These are phyloP conservation scores for Serendipita indica DNA, from an alignment of 768 basidiomycete genomes.

Conservation along the genomic window DNA sequence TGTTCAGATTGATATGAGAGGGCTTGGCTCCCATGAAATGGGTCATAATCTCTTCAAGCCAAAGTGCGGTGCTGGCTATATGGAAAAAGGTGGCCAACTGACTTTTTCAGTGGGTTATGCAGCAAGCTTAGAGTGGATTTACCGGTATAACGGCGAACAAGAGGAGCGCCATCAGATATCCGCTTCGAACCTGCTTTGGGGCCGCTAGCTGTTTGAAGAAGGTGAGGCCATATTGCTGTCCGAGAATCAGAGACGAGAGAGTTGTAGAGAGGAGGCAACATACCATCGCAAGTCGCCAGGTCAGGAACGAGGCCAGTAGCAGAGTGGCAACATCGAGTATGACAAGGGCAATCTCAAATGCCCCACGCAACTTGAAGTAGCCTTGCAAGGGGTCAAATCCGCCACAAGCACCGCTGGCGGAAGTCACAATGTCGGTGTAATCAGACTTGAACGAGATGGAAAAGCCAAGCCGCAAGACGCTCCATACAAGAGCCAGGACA, in stretches of 20 bases:
- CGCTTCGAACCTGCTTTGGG: neutral
- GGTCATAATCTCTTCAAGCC: slow-evolving; percentile 4
- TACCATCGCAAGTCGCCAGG: neutral
- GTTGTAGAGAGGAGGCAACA: neutral
- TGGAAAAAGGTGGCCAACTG: slow-evolving; percentile 1
- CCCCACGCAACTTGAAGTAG: neutral
- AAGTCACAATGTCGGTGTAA: neutral
- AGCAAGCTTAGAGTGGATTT: neutral
- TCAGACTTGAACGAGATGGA: neutral
- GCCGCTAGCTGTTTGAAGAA: neutral
- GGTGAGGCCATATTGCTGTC: neutral
- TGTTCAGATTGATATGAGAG: neutral
- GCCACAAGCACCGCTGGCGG: neutral
- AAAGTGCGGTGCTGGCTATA: neutral
- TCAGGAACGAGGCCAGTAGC: neutral
- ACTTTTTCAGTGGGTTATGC: neutral
- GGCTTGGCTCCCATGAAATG: slow-evolving; percentile 1
- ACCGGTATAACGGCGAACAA: neutral
- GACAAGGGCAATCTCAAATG: neutral
- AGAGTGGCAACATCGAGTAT: neutral
- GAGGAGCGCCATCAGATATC: neutral
- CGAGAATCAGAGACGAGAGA: neutral
- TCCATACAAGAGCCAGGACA: neutral
- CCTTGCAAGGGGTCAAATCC: neutral
- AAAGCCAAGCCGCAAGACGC: neutral